phyloP scores from a whole-genome alignment of 2,329 filamentous ascomycete species.

The Penicillium italicum region DNA sequence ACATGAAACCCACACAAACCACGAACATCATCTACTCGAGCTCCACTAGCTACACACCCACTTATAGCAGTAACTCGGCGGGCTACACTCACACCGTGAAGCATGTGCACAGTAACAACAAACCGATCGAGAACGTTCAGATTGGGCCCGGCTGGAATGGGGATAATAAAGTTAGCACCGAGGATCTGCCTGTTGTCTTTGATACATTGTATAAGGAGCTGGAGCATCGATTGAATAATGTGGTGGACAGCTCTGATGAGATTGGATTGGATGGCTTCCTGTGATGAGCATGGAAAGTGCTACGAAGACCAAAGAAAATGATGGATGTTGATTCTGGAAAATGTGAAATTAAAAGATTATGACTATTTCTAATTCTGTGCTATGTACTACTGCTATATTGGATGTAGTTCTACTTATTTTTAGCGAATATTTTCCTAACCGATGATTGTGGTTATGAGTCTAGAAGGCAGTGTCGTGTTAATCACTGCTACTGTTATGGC shows the following conservation, averaged over 20 bases:
- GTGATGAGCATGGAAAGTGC: too few species aligned
- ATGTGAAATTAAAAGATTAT: background rate
- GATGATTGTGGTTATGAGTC: background rate
- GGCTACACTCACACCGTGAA: slow-evolving; percentile 17
- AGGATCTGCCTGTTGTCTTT: slow-evolving; percentile 21
- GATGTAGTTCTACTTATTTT: background rate
- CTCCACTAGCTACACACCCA: background rate
- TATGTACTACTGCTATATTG: background rate
- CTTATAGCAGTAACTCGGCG: background rate
- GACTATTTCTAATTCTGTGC: background rate
- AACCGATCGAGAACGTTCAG: slow-evolving; percentile 16
- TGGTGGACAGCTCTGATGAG: slow-evolving; percentile 31
- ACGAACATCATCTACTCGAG: background rate
- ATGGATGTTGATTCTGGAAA: background rate
- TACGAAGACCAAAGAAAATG: background rate
- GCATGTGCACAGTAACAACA: background rate
- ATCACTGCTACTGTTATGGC: background rate
- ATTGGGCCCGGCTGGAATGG: slow-evolving; percentile 14
- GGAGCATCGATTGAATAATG: slow-evolving; percentile 17
- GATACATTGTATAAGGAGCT: slow-evolving; percentile 17
- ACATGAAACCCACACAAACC: slow-evolving; percentile 5
- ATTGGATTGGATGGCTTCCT: slow-evolving; percentile 13
- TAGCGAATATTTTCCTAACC: background rate
- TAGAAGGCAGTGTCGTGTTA: background rate
- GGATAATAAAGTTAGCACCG: slow-evolving; percentile 4